phyloP scores from a whole-genome alignment of 805 yeast genomes.

The Starmera pachycereana region DNA sequence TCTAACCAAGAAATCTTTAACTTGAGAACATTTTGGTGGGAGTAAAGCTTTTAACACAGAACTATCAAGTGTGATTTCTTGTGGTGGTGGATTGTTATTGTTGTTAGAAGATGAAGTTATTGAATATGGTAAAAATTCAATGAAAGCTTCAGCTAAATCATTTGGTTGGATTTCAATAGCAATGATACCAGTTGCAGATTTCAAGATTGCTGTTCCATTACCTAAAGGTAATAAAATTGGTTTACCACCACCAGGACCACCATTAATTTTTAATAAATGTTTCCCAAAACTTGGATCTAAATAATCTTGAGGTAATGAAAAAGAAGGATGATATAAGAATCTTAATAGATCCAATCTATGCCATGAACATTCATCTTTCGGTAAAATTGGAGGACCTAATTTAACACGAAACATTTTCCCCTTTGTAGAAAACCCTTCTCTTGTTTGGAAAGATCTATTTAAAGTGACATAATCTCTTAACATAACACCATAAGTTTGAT shows the following conservation, averaged over 20 bases:
- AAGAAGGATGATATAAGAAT: constrained; percentile 73
- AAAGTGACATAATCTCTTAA: constrained; percentile 71
- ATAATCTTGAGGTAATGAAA: constrained; percentile 57
- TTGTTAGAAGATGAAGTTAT: constrained; percentile 47
- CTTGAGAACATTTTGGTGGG: constrained; percentile 22
- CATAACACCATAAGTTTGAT: constrained; percentile 87
- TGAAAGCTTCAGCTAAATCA: constrained; percentile 34
- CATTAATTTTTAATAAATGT: constrained; percentile 2
- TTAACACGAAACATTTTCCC: constrained; percentile 24
- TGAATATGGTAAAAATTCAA: constrained; percentile 49
- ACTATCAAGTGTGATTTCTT: constrained; percentile 37
- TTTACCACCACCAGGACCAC: constrained; percentile 21
- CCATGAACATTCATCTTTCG: constrained; percentile 77
- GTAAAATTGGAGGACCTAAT: constrained; percentile 36
- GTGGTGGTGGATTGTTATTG: constrained; percentile 19
- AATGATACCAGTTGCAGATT: constrained; percentile 59
- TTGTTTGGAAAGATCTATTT: constrained; percentile 72
- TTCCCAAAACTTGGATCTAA: constrained; percentile 30
- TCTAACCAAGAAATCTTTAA: constrained; percentile 32
- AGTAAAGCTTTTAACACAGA: constrained; percentile 30
- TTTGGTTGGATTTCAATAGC: constrained; percentile 55
- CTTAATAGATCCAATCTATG: constrained; percentile 70
- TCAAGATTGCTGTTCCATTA: constrained; percentile 32
- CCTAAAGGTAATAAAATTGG: constrained; percentile 40
- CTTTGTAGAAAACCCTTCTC: constrained; percentile 49